A percentile compares a stretch with the other conserved stretches of the same genome.
Conservation (phyloP, 768 basidiomycete genomes). For the Psilocybe tampanensis region DNA sequence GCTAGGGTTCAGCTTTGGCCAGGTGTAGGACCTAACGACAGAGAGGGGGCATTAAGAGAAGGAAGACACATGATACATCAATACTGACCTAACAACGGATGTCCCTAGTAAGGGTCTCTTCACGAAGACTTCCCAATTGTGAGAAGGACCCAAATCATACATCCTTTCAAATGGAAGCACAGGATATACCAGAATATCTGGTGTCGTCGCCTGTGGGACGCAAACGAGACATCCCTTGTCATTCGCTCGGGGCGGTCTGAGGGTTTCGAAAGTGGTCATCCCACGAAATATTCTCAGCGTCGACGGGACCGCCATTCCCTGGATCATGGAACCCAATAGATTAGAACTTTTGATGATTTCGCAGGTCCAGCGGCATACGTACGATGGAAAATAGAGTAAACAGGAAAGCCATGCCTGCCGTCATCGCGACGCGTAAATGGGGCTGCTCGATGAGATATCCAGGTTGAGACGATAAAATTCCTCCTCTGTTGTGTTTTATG, state of each 20-base stretch:
- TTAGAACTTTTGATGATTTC: not conserved
- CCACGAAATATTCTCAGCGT: conserved; percentile 31
- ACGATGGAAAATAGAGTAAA: conserved; percentile 40
- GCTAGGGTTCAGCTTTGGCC: conserved; percentile 40
- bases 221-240: conserved; percentile 22
- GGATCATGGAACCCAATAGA: not conserved
- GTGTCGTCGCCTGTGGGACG: conserved; percentile 16
- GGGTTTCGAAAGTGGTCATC: conserved; percentile 35
- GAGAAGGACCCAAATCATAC: conserved; percentile 37
- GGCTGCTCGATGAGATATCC: conserved; percentile 38
- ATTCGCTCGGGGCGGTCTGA: conserved; percentile 10
- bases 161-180: conserved; percentile 31
- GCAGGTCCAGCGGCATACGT: conserved; percentile 13
- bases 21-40: conserved; percentile 23
- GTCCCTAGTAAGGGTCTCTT: conserved; percentile 21
- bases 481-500: conserved; percentile 20
- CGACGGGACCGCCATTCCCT: conserved; percentile 33
- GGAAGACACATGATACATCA: not conserved
- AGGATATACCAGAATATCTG: conserved; percentile 12
- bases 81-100: conserved; percentile 1
- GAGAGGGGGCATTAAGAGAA: not conserved
- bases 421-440: conserved; percentile 32
- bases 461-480: conserved; percentile 15
- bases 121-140: conserved; percentile 31
- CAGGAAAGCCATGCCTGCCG: conserved; percentile 26